Base-by-base conservation (phyloP, 306 rosid genomes). In the Vigna trinervia region DNA sequence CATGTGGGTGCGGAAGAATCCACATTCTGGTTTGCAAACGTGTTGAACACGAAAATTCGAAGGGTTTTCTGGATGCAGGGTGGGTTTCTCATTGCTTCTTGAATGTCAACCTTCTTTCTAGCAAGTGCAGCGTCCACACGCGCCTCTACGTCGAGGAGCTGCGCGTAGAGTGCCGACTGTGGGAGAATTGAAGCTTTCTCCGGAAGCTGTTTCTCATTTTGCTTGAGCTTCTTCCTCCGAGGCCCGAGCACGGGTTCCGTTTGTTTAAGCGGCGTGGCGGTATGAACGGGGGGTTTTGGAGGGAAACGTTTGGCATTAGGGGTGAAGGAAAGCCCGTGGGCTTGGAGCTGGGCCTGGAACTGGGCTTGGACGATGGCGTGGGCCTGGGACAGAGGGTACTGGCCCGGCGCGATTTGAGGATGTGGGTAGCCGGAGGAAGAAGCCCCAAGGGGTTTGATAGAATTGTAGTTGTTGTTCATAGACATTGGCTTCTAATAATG, bases 351-450 rank as follows among this genome's bases (percentile, higher is more conserved):
- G 0, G 71, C 71, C 52, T 66, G 71, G 36, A 66, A 43, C 36
- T 66, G 71, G 15, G 71, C 71, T 43, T 66, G 71, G 53, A 43
- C 12, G 50, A 66, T 66, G 71, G 71, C 71, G 5, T 65, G 71
- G 10, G 71, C 71, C 28, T 65, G 52, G 52, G 71, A 39, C 0
- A 4, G 9, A 0, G 51, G 71, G 3, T 39, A 65, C 32, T 39
- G 50, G 32, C n/a, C 70, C 26, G 70, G 17, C 5, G 34, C 17
- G 2, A 65, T 4, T 12, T 65, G 71, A n/a, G 71, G 43, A 20
- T 19, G 71, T 66, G 36, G 11, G 34, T 20, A 10, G 7, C 5
- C 70, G 28, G 71, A 20, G 36, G 71, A 19, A 5, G 71, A 11
- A 30, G 71, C 9, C 51, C 70, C 70, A 11, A 7, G 8, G 52